Base-by-base conservation (phyloP, 2,329 filamentous ascomycete species). In the Dactylellina parvicollis region DNA sequence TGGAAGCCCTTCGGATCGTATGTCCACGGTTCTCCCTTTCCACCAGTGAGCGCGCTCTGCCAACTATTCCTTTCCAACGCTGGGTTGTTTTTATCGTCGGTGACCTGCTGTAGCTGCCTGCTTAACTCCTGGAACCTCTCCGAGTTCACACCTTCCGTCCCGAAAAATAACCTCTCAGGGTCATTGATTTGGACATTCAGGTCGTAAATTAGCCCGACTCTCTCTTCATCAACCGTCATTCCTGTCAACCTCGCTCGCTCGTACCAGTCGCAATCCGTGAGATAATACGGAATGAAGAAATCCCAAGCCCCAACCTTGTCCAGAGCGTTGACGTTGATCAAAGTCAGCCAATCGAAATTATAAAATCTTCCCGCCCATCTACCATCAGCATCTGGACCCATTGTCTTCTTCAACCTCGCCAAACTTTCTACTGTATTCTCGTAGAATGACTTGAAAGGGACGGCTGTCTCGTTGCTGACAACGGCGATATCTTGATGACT, bases 261-360 rank as follows among this genome's bases (percentile, higher is more conserved):
- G 38, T 84, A 81, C 40, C 86, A 78, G 8, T 80, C 79, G 32
- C 80, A 78, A 42, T 82, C 83, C 0, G 85, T 82, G 75, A 84
- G 83, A 26, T 80, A 83, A 36, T 86, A 79, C 26, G 83, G 80
- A 12, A 88, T 87, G 62, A 85, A 79, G 0, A 83, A 83, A 77
- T 88, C 86, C 85, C 86, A 88, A 0, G 82, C 84, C 16, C 86
- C 82, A 8, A 87, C 81, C 36, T 82, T 81, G 70, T 83, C 81
- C 75, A 83, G 83, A 0, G 85, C 83, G 4, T 78, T 80, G 12
- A 83, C 84, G 76, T 88, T 87, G 38, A 87, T 84, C 1, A 87
- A 80, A 1, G 85, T 82, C 1, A 88, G 80, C 74, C 85, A 83
- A 76, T 88, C 86, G 78, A 87, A 87, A n/a, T 83, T 81, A 78